Evolutionary conservation across 1,284 basidiomycete species (phyloP).

Genomic region (Puccinia triticina): DNA sequence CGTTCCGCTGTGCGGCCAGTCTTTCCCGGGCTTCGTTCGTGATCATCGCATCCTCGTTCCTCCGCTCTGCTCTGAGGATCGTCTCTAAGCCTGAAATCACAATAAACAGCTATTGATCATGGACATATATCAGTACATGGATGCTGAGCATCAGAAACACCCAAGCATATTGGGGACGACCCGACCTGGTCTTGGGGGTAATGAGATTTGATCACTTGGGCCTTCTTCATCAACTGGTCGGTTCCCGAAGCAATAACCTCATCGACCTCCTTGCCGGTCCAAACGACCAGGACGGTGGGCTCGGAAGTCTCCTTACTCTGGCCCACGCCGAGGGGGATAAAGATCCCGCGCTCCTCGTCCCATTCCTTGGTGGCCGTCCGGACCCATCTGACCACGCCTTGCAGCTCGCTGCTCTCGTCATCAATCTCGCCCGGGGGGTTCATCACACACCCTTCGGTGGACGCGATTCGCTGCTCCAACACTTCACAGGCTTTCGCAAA

Average conservation of each 20-base stretch:
- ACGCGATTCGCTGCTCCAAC: conserved; percentile 18
- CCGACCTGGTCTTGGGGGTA: conserved; percentile 33
- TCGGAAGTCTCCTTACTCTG: conserved; percentile 18
- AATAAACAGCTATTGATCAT: conserved; percentile 29
- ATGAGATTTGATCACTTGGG: conserved; percentile 17
- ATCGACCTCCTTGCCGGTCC: conserved; percentile 39
- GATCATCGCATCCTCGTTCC: background rate
- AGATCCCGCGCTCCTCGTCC: conserved; percentile 24
- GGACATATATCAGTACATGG: background rate
- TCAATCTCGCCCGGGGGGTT: background rate
- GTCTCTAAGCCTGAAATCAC: conserved; percentile 40
- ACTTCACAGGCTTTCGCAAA: conserved; percentile 25
- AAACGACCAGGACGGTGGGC: conserved; percentile 19
- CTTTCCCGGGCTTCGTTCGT: background rate
- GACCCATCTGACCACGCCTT: conserved; percentile 31
- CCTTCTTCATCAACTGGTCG: conserved; percentile 21
- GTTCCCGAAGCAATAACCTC: conserved; percentile 17
- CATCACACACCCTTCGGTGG: conserved; percentile 25
- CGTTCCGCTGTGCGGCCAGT: conserved; percentile 7
- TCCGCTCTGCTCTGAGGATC: conserved; percentile 6
- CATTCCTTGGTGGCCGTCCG: conserved; percentile 28
- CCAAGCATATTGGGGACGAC: background rate
- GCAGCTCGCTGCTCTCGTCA: conserved; percentile 1
- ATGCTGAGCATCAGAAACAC: background rate
- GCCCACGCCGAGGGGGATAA: conserved; percentile 5